These are phyloP conservation scores for Trichosanthes truncata DNA, from an alignment of 306 rosid genomes.

Conservation along the genomic window DNA sequence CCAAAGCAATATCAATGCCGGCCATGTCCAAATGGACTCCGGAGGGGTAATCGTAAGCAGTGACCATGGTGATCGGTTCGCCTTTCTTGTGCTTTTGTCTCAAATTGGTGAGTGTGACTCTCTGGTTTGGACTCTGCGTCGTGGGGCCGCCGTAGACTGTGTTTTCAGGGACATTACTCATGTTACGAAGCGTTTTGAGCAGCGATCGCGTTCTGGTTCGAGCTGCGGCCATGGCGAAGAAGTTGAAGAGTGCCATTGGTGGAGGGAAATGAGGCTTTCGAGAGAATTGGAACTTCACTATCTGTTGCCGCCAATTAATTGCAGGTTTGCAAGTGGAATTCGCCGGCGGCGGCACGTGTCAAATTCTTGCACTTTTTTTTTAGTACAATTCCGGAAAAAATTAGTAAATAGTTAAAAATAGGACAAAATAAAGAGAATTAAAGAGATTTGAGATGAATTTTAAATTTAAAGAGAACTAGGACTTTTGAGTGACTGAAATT, in stretches of 20 bases:
- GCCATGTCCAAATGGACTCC: conserved; percentile 69
- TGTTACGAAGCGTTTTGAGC: conserved; percentile 20
- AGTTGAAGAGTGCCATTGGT: conserved; percentile 16
- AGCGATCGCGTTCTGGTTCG: background rate
- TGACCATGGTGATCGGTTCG: conserved; percentile 71
- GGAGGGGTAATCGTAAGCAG: conserved; percentile 93
- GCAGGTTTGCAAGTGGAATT: too few species aligned
- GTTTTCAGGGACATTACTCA: conserved; percentile 76
- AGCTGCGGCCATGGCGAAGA: conserved; percentile 16
- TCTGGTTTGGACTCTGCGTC: conserved; percentile 31
- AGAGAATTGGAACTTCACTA: background rate
- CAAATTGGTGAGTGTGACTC: conserved; percentile 51
- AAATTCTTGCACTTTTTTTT: background rate
- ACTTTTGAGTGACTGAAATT: too few species aligned
- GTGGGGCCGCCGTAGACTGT: conserved; percentile 72
- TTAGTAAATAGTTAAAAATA: too few species aligned
- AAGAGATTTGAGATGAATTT: too few species aligned
- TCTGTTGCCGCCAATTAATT: background rate
- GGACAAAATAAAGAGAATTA: too few species aligned
- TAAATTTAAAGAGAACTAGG: too few species aligned
- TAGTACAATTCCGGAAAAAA: too few species aligned
- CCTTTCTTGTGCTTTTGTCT: conserved; percentile 41
- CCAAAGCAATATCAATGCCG: conserved; percentile 56
- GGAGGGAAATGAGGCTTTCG: background rate
- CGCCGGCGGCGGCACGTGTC: background rate